A percentile compares a stretch with the other conserved stretches of the same genome.
Conservation (phyloP, 495 filamentous ascomycete species). For the Patellaria atrata region DNA sequence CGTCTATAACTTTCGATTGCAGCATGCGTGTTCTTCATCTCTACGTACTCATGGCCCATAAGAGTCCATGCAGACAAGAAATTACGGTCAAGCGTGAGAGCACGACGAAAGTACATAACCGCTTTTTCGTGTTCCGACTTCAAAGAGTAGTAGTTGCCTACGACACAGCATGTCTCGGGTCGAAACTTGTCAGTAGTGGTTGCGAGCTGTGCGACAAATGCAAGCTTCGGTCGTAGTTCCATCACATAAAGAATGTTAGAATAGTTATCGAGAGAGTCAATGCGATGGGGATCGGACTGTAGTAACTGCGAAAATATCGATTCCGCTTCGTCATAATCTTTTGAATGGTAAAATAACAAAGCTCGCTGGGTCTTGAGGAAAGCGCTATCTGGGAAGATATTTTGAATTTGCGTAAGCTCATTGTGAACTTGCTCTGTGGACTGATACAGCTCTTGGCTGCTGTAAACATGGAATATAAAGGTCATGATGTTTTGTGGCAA, state of each 20-base stretch:
- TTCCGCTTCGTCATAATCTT: constrained; percentile 78
- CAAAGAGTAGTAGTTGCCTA: constrained; percentile 93
- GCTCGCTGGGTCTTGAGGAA: constrained; percentile 86
- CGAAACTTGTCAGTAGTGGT: constrained; percentile 87
- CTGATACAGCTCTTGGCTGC: constrained; percentile 82
- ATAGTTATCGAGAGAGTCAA: constrained; percentile 87
- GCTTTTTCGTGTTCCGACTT: constrained; percentile 95
- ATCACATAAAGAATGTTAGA: constrained; percentile 96
- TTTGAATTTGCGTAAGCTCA: constrained; percentile 58
- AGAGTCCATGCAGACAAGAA: constrained; percentile 95
- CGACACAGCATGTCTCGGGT: constrained; percentile 90
- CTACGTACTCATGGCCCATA: constrained; percentile 98
- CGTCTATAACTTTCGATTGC: constrained; percentile 95
- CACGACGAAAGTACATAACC: constrained; percentile 92
- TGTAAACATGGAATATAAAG: constrained; percentile 81
- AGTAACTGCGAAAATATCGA: constrained; percentile 72
- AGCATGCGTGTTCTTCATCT: constrained; percentile 97
- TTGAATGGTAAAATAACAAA: constrained; percentile 81
- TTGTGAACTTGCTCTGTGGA: constrained; percentile 56
- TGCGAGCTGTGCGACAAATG: constrained; percentile 81
- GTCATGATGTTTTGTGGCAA: constrained; percentile 86
- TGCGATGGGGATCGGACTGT: constrained; percentile 64
- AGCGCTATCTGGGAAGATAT: constrained; percentile 69
- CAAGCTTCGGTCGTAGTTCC: constrained; percentile 69
- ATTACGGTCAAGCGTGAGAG: constrained; percentile 80